Evolutionary conservation across 2,329 filamentous ascomycete genomes (phyloP).

Genomic region (Fusarium protoensiforme): DNA sequence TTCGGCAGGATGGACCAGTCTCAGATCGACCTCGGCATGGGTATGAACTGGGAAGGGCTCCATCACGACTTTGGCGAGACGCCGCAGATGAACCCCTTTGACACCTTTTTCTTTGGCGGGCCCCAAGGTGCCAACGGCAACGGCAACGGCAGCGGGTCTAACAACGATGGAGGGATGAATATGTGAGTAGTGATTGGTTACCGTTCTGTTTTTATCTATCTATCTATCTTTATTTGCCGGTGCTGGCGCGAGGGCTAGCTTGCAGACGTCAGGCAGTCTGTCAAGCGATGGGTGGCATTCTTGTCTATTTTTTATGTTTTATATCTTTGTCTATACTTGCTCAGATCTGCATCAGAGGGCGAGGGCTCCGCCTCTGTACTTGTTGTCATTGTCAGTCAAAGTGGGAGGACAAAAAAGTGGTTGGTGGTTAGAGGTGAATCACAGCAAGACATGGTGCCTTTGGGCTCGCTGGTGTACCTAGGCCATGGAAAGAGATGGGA

Average conservation of each 20-base stretch:
- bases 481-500: neutral
- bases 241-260: slow-evolving; percentile 30
- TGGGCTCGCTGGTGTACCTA: neutral
- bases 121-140: slow-evolving; percentile 50
- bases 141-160: slow-evolving; percentile 32
- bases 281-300: slow-evolving; percentile 25
- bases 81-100: slow-evolving; percentile 74
- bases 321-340: neutral
- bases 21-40: slow-evolving; percentile 73
- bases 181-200: slow-evolving; percentile 29
- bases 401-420: slow-evolving; percentile 1
- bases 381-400: neutral
- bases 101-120: slow-evolving; percentile 78
- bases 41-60: slow-evolving; percentile 72
- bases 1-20: slow-evolving; percentile 53
- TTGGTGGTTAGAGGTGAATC: neutral
- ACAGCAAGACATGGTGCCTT: neutral
- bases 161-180: slow-evolving; percentile 41
- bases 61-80: slow-evolving; percentile 72
- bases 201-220: slow-evolving; percentile 1
- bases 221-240: slow-evolving; percentile 18
- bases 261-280: slow-evolving; percentile 21
- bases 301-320: slow-evolving; percentile 12
- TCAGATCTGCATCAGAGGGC: slow-evolving; percentile 4
- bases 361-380: slow-evolving; percentile 5